phyloP scores from a whole-genome alignment of 179 eudicot species.

The Kewa caespitosa region DNA sequence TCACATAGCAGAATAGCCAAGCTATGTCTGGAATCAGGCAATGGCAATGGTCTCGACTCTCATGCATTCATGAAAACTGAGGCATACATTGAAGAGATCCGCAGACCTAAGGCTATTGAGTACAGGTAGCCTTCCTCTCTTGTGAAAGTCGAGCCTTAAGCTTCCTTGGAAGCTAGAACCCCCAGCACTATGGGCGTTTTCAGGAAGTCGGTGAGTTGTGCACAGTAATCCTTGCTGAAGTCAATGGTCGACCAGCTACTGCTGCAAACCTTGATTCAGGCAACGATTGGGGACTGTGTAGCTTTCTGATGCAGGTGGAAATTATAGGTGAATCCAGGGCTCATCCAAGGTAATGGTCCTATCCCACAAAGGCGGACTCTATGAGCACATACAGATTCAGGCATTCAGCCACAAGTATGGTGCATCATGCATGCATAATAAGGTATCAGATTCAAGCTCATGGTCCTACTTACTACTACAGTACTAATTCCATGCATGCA shows the following conservation, averaged over 20 bases:
- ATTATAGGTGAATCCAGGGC: background rate
- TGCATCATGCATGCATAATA: too few species aligned
- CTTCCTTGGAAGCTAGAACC: too few species aligned
- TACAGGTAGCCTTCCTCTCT: conserved; percentile 6
- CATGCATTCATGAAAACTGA: conserved; percentile 16
- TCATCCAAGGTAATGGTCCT: conserved; percentile 1
- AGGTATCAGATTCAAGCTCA: too few species aligned
- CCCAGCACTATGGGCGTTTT: conserved; percentile 15
- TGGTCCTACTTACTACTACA: too few species aligned
- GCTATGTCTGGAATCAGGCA: conserved; percentile 20
- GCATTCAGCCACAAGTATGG: too few species aligned
- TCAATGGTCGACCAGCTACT: conserved; percentile 23
- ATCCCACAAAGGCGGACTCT: conserved; percentile 4
- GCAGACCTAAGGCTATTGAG: conserved; percentile 6
- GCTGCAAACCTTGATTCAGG: conserved; percentile 10
- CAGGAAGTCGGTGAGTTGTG: conserved; percentile 26
- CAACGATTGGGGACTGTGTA: background rate
- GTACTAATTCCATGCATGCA: too few species aligned
- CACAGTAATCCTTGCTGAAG: conserved; percentile 29
- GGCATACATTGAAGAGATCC: conserved; percentile 23
- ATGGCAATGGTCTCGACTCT: conserved; percentile 7
- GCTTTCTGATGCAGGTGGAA: background rate
- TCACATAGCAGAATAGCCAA: background rate
- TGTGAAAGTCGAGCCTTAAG: conserved; percentile 8
- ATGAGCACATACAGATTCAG: too few species aligned